Base-by-base conservation (phyloP, 192 early-diverging fungal genomes). In the Phlyctochytrium arcticum region DNA sequence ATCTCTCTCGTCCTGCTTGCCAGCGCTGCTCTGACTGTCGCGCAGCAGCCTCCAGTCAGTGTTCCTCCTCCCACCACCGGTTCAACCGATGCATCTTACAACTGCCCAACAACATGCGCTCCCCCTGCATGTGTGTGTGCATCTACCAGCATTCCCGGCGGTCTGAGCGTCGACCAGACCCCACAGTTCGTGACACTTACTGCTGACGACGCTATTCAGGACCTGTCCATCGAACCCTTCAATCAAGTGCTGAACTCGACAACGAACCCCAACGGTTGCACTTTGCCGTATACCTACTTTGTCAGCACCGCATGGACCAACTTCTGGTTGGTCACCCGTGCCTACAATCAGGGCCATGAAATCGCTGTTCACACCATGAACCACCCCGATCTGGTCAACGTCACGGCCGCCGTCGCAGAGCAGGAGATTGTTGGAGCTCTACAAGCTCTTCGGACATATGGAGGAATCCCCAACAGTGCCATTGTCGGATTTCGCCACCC, bases 261-360 rank as follows among this genome's bases (percentile, higher is more conserved):
- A 9, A 19, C 44, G 47, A 84, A 84, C 42, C 79, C 79, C n/a
- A 84, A 84, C 63, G 82, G 86, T 2, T 89, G 87, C 60, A 76
- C 74, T 24, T 75, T 79, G 30, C 73, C 77, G 59, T 75, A 73
- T 6, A 84, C 85, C 19, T 89, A 75, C 71, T 88, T 81, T 62
- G 72, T 79, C 3, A 80, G 77, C 39, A 87, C 76, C 55, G 53
- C 74, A 29, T 89, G 85, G 53, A 87, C 88, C 1, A 77, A 88
- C 51, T 86, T 75, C 57, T 62, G 55, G 60, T 60, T 81, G 29
- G 83, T 85, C 37, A 75, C 85, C 32, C 71, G 81, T 44, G 77
- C 78, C 72, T 84, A 88, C 51, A 79, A 81, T 32, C 57, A 67
- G n/a, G 85, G 85, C 39, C 79, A 87, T 58, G 85, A 87, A 50